A percentile compares a stretch with the other conserved stretches of the same genome.
phyloP scores from a whole-genome alignment of 2,329 filamentous ascomycete genomes.

The Bisporella sp. region DNA sequence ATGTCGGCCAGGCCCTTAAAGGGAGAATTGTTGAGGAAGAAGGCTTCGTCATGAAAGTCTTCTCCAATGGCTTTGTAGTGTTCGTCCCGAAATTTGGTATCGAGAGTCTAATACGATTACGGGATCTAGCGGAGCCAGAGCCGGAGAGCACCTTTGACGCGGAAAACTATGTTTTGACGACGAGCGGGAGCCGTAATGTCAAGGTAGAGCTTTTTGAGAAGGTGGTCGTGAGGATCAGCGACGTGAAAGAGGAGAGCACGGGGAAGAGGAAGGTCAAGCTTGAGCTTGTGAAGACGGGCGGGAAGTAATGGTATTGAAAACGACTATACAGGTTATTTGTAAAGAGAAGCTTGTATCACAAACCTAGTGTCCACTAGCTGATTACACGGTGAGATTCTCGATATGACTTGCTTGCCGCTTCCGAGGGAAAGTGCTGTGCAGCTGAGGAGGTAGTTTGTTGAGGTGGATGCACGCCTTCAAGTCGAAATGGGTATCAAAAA shows the following conservation, averaged over 20 bases:
- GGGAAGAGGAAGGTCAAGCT: slow-evolving; percentile 89
- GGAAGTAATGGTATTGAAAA: slow-evolving; percentile 6
- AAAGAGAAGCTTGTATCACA: no score
- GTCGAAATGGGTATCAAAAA: no score
- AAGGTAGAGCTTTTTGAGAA: slow-evolving; percentile 85
- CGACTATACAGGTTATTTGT: no score
- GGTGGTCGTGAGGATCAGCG: slow-evolving; percentile 80
- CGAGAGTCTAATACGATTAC: slow-evolving; percentile 79
- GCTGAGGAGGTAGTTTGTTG: no score
- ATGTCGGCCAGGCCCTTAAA: slow-evolving; percentile 93
- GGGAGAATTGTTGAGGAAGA: slow-evolving; percentile 72
- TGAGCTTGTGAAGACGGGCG: slow-evolving; percentile 44
- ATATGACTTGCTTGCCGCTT: no score
- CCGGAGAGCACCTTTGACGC: slow-evolving; percentile 78
- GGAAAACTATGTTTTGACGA: slow-evolving; percentile 72
- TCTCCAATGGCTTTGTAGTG: slow-evolving; percentile 95
- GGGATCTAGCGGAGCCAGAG: slow-evolving; percentile 72
- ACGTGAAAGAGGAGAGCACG: slow-evolving; percentile 91
- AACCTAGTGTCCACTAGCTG: no score
- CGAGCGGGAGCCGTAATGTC: slow-evolving; percentile 46
- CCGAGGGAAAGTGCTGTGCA: no score
- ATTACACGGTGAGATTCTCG: no score
- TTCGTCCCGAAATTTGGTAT: slow-evolving; percentile 95
- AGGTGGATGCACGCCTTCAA: no score
- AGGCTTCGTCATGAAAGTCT: slow-evolving; percentile 93